Evolutionary conservation across 352 stramenopile species (phyloP).

Genomic region (Saprolegnia parasitica): DNA sequence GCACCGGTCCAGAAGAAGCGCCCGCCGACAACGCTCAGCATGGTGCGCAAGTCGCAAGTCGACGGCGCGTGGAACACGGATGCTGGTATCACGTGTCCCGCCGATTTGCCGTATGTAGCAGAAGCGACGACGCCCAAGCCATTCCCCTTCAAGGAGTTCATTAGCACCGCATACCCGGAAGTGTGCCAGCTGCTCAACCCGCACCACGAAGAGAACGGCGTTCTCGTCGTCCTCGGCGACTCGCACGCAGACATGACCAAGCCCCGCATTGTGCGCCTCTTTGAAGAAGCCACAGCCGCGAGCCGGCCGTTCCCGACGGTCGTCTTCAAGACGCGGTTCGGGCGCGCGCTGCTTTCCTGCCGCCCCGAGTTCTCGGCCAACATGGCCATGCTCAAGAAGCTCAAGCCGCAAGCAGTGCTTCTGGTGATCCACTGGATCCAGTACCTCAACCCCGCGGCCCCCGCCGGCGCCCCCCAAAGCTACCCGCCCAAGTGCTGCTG

Average conservation of each 20-base stretch:
- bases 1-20: background rate
- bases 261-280: constrained; percentile 11
- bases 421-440: constrained; percentile 21
- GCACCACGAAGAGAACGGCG: constrained; percentile 16
- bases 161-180: background rate
- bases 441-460: constrained; percentile 14
- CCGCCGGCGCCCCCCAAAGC: background rate
- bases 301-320: constrained; percentile 9
- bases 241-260: constrained; percentile 28
- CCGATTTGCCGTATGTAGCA: background rate
- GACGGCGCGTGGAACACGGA: background rate
- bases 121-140: background rate
- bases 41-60: background rate
- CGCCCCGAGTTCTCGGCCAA: background rate
- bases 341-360: constrained; percentile 8
- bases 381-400: constrained; percentile 9
- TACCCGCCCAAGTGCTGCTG: constrained; percentile 10
- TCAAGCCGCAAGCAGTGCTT: constrained; percentile 21
- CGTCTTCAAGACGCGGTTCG: constrained; percentile 26
- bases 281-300: background rate
- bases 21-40: background rate
- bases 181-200: constrained; percentile 19
- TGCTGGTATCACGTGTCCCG: background rate
- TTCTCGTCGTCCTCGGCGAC: constrained; percentile 24
- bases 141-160: background rate